Conservation (phyloP, 441 rosid species). For the Syzygium syzygioides region DNA sequence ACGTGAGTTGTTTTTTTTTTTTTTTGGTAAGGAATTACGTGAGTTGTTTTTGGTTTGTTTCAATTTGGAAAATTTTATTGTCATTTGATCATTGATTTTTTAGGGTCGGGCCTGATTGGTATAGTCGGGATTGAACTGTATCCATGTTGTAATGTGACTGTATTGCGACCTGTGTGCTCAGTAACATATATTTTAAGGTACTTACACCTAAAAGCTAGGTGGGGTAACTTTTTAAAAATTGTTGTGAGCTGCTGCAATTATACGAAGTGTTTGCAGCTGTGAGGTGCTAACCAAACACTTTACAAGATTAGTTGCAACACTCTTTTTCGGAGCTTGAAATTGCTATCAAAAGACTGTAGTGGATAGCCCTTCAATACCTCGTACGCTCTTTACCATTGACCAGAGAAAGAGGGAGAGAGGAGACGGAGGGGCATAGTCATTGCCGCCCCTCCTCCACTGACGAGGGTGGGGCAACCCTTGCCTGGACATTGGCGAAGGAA, state of each 20-base stretch:
- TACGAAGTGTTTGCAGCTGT: not conserved
- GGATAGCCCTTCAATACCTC: not conserved
- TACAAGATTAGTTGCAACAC: not conserved
- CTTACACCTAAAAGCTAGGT: not conserved
- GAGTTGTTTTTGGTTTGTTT: not conserved
- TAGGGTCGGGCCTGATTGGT: not conserved
- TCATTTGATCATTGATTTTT: not conserved
- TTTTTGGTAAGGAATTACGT: no score
- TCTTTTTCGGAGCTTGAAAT: not conserved
- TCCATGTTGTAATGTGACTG: not conserved
- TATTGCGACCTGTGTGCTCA: not conserved
- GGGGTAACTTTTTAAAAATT: not conserved
- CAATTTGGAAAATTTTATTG: not conserved
- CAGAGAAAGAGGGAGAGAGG: not conserved
- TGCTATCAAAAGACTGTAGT: not conserved
- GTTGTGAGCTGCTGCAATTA: not conserved
- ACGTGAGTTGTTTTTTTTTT: no score
- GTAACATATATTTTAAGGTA: not conserved
- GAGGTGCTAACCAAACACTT: not conserved
- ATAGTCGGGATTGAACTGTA: not conserved
- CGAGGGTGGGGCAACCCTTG: not conserved
- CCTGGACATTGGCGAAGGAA: not conserved
- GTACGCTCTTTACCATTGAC: not conserved
- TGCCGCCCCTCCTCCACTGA: not conserved
- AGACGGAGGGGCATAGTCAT: not conserved